Evolutionary conservation across 495 filamentous ascomycete species (phyloP), one percentile per base, ranked within the genome.

Genomic region (Hypoxylon intermedium): DNA sequence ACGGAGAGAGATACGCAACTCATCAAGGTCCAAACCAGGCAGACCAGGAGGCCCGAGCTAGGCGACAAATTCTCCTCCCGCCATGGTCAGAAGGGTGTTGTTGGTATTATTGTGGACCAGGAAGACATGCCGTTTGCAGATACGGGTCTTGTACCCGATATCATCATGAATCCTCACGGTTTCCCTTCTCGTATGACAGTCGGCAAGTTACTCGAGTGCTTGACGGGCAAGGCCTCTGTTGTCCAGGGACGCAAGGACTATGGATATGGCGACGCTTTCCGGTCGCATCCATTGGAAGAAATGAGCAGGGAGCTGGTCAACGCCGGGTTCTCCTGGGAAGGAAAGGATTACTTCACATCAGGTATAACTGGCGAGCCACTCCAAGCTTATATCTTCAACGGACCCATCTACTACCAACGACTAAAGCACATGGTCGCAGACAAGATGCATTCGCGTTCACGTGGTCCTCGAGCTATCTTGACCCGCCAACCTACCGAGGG

Each of bases 111-210:
- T 51, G 91, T 91, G 28, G 87, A 95, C 38, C 92, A 97, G 74
- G 91, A 92, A 60, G 94, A 99, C 71, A 89, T 99, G 89, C 94
- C 94, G 1, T 99, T 99, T 77, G 88, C 89, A 6, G 93, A 98
- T 74, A 78, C 83, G 31, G 95, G 94, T 3, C 87, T 99, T 59
- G 85, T 84, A 33, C 94, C 94, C 0, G 94, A 99, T 72, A 94
- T 99, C 68, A 99, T 99, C 85, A 99, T 99, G 95, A 99, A 99
- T 78, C 94, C 94, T 0, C 94, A 99, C 75, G 94, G 95, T 85
- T 98, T 99, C 82, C 94, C 94, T 6, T 97, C 93, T 9, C 94
- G 94, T 72, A 99, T 99, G 94, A 99, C 94, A 42, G 95, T 99
- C 63, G 94, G 95, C 7, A 98, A 99, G 73, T 91, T 99, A 81